These are phyloP conservation scores for Venturia pyrina DNA, from an alignment of 2,329 filamentous ascomycete species.

Conservation along the genomic window DNA sequence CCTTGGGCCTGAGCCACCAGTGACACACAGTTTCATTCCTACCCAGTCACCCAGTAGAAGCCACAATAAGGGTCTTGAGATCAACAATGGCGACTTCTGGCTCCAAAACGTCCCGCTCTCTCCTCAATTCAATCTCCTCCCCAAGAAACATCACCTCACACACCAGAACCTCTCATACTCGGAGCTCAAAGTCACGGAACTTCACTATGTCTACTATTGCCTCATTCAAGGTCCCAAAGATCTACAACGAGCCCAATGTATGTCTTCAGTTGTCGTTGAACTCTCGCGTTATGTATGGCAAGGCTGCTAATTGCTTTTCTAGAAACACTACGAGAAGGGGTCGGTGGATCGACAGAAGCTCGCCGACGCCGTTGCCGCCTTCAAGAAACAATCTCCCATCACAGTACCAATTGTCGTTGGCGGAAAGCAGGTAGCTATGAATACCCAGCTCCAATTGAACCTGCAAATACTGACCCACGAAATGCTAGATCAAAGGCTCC, in stretches of 20 bases:
- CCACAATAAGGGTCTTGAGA: background rate
- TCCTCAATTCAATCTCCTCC: background rate
- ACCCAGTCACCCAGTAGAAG: background rate
- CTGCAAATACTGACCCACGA: slow-evolving; percentile 12
- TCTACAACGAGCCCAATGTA: slow-evolving; percentile 94
- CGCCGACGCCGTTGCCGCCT: slow-evolving; percentile 58
- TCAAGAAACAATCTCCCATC: slow-evolving; percentile 60
- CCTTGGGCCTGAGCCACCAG: background rate
- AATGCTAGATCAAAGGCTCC: slow-evolving; percentile 52
- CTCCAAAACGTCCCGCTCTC: background rate
- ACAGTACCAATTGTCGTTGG: slow-evolving; percentile 76
- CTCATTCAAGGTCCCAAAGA: slow-evolving; percentile 75
- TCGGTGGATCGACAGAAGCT: slow-evolving; percentile 71
- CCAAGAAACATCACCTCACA: background rate
- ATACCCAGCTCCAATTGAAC: background rate
- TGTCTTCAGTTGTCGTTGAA: slow-evolving; percentile 24
- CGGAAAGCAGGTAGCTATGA: slow-evolving; percentile 60
- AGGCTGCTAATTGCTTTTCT: slow-evolving; percentile 11
- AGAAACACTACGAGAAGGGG: slow-evolving; percentile 85
- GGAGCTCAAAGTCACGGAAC: background rate
- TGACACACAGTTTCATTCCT: background rate
- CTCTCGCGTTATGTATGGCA: background rate
- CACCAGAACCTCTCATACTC: background rate
- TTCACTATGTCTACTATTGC: slow-evolving; percentile 47
- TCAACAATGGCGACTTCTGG: background rate